These are phyloP conservation scores for Rhytidiadelphus loreus DNA, from an alignment of 225 moss, liverwort and hornwort species.

Conservation along the genomic window DNA sequence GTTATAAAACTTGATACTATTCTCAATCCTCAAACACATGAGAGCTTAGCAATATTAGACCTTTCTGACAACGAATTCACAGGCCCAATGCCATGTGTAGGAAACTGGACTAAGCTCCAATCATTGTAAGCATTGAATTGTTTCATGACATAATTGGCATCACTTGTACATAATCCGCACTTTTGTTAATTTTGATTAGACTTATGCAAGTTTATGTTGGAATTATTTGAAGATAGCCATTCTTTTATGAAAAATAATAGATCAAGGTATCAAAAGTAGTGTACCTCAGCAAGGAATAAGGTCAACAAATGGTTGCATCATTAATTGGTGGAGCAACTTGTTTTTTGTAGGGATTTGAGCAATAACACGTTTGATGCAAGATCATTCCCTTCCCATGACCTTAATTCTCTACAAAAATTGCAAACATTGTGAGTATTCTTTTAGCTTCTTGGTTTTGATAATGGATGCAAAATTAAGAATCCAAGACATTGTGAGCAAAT, in stretches of 20 bases:
- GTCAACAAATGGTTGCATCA: neutral
- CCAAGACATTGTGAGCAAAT: neutral
- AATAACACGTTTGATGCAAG: neutral
- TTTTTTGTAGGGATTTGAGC: neutral
- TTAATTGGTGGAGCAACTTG: neutral
- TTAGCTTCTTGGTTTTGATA: neutral
- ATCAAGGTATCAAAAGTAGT: neutral
- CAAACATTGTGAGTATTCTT: neutral
- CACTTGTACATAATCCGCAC: neutral
- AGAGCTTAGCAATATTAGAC: neutral
- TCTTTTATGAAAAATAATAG: neutral
- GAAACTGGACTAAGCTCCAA: neutral
- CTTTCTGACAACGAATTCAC: neutral
- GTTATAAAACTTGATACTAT: neutral
- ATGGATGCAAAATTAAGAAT: neutral
- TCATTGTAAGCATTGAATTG: neutral
- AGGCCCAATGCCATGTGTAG: neutral
- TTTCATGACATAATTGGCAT: neutral
- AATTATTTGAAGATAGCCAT: neutral
- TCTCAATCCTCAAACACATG: neutral
- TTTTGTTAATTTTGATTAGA: neutral
- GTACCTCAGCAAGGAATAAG: no score
- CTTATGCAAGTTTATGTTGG: no score
- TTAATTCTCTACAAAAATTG: neutral
- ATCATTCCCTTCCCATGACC: neutral